Evolutionary conservation across 768 basidiomycete genomes (phyloP).

Genomic region (Leccinum truebloodii): DNA sequence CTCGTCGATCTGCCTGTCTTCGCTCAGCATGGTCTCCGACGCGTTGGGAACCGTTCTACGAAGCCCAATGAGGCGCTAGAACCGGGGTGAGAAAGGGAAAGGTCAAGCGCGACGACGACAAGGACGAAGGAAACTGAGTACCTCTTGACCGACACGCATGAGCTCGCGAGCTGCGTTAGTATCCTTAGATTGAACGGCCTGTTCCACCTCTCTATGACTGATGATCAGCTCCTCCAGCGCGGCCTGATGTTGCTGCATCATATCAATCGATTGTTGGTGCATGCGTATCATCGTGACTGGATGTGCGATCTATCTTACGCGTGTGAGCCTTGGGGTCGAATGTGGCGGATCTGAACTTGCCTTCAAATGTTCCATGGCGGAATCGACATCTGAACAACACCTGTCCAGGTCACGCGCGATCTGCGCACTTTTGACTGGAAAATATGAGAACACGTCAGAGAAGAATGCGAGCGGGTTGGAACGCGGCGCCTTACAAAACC

Average conservation of each 20-base stretch:
- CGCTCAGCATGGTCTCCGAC: slow-evolving; percentile 20
- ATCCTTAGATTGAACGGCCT: slow-evolving; percentile 43
- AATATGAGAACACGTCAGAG: slow-evolving; percentile 3
- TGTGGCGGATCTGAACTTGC: slow-evolving; percentile 35
- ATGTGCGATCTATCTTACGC: slow-evolving; percentile 20
- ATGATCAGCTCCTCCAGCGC: slow-evolving; percentile 41
- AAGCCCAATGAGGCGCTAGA: slow-evolving; percentile 28
- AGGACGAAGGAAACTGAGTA: slow-evolving; percentile 20
- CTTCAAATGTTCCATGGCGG: slow-evolving; percentile 40
- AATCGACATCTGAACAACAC: slow-evolving; percentile 44
- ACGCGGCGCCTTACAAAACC: slow-evolving; percentile 38
- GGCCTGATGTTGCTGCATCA: slow-evolving; percentile 31
- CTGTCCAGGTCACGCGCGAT: slow-evolving; percentile 48
- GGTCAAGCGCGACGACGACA: not conserved
- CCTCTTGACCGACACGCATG: slow-evolving; percentile 57
- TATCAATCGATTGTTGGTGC: slow-evolving; percentile 30
- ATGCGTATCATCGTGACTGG: slow-evolving; percentile 29
- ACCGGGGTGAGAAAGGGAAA: not conserved
- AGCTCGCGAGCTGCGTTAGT: slow-evolving; percentile 41
- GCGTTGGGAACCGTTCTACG: not conserved
- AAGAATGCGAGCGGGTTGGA: not conserved
- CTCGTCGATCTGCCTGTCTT: slow-evolving; percentile 21
- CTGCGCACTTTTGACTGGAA: slow-evolving; percentile 45
- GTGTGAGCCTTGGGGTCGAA: not conserved
- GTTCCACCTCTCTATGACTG: slow-evolving; percentile 37